phyloP scores from a whole-genome alignment of 179 eudicot species.

The Dionaea muscipula region DNA sequence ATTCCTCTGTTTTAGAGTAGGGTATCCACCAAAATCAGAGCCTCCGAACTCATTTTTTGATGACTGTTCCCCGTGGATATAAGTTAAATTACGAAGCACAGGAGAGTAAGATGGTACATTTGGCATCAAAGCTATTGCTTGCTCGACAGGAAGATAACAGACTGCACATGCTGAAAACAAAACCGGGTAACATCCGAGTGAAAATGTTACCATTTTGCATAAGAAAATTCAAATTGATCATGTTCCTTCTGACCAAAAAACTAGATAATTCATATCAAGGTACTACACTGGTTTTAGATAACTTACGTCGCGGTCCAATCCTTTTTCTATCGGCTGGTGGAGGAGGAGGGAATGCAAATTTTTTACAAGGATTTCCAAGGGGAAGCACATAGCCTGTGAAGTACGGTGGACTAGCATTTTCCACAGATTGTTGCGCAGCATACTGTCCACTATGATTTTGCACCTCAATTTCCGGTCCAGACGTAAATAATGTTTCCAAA shows the following conservation, averaged over 20 bases:
- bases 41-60: conserved; percentile 81
- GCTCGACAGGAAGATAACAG: conserved; percentile 34
- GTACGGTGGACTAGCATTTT: conserved; percentile 28
- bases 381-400: conserved; percentile 77
- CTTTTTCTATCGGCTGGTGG: conserved; percentile 41
- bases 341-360: conserved; percentile 34
- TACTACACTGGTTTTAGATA: not conserved
- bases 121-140: conserved; percentile 34
- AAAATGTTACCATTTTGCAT: not conserved
- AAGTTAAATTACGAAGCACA: conserved; percentile 29
- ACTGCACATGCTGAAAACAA: conserved; percentile 37
- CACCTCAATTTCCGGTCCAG: not conserved
- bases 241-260: no score
- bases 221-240: no score
- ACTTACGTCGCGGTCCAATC: conserved; percentile 44
- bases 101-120: conserved; percentile 34
- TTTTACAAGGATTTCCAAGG: conserved; percentile 37
- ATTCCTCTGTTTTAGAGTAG: conserved; percentile 70
- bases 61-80: conserved; percentile 23
- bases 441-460: no score
- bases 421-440: not conserved
- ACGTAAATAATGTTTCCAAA: conserved; percentile 9
- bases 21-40: conserved; percentile 94
- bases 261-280: not conserved
- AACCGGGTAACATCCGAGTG: conserved; percentile 6